phyloP scores from a whole-genome alignment of 306 rosid genomes.

The Ammopiptanthus mongolicus region DNA sequence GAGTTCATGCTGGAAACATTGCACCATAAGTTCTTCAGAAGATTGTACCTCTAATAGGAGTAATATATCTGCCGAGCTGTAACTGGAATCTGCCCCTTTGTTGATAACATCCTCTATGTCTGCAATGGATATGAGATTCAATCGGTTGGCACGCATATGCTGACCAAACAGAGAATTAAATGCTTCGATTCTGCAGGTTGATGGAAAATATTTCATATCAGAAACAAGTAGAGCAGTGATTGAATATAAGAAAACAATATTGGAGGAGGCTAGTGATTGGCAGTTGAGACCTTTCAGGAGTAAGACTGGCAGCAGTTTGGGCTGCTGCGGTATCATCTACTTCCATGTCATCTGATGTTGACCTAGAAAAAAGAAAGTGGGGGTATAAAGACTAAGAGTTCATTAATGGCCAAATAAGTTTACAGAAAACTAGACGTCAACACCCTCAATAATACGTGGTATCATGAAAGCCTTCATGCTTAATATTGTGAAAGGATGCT shows the following conservation, averaged over 20 bases:
- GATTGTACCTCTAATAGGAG: constrained; percentile 63
- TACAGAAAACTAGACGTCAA: neutral
- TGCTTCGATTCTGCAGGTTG: constrained; percentile 58
- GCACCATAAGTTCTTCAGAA: neutral
- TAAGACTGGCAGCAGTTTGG: constrained; percentile 43
- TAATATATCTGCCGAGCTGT: constrained; percentile 51
- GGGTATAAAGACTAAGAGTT: no score
- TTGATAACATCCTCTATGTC: constrained; percentile 63
- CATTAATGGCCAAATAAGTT: no score
- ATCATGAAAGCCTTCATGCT: neutral
- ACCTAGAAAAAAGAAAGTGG: constrained; percentile 26
- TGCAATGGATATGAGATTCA: constrained; percentile 61
- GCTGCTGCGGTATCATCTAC: constrained; percentile 53
- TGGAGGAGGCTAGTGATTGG: neutral
- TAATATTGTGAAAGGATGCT: constrained; percentile 5
- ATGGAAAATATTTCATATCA: neutral
- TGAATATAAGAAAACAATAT: neutral
- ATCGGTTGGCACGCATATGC: constrained; percentile 71
- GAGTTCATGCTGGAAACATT: neutral
- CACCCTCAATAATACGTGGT: neutral
- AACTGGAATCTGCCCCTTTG: constrained; percentile 40
- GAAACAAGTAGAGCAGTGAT: neutral
- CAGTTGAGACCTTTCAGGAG: constrained; percentile 65
- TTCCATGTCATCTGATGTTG: constrained; percentile 64
- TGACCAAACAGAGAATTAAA: constrained; percentile 76